Evolutionary conservation across 2,329 filamentous ascomycete species (phyloP), one percentile per base, ranked within the genome.

Genomic region (Scytalidium sp.): DNA sequence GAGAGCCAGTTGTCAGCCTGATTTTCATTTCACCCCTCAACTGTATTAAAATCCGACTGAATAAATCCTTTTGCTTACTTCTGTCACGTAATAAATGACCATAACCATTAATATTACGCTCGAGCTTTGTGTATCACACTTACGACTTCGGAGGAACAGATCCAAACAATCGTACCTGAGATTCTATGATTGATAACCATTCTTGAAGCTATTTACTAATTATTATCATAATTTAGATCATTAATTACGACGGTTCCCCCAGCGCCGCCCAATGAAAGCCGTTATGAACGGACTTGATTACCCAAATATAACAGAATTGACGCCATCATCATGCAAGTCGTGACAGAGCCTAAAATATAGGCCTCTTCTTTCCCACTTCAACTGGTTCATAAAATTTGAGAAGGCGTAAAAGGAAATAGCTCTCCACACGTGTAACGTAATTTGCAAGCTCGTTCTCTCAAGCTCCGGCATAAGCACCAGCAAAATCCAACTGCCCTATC

Each of bases 401-500:
- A n/a, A n/a, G n/a, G n/a, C n/a, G n/a, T n/a, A n/a, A n/a, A n/a
- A n/a, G n/a, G n/a, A n/a, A n/a, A n/a, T n/a, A n/a, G n/a, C n/a
- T n/a, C n/a, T n/a, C n/a, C n/a, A n/a, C n/a, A n/a, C n/a, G n/a
- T n/a, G n/a, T n/a, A n/a, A n/a, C n/a, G n/a, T n/a, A n/a, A n/a
- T n/a, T n/a, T n/a, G n/a, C n/a, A n/a, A n/a, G n/a, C n/a, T n/a
- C n/a, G n/a, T n/a, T n/a, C 10, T 41, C 43, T 29, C 51, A 49
- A 17, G 57, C 58, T 43, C 56, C 54, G 11, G 52, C 55, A 56
- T 67, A 67, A 19, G 53, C 59, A 2, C 62, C 64, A 17, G 53
- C 59, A 52, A 66, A 66, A 54, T 85, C 82, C 52, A 85, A 66
- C 49, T 77, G 74, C 4, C 70, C 73, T 15, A 86, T 65, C 66